phyloP scores from a whole-genome alignment of 345 rosid species.

The Sonneratia alba region DNA sequence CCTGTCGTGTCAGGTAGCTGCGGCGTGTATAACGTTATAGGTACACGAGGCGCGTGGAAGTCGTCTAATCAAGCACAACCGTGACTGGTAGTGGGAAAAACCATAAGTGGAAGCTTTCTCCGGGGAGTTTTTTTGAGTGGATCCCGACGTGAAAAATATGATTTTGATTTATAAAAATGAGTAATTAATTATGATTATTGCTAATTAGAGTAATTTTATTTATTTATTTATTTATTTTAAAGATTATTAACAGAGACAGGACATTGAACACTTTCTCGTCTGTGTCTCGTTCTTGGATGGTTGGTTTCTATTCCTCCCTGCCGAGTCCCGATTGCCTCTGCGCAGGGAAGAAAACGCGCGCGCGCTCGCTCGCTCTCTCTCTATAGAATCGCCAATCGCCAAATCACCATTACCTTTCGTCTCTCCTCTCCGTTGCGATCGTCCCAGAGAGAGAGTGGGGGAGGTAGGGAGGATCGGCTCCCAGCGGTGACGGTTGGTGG shows the following conservation, averaged over 20 bases:
- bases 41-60: not conserved
- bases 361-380: constrained; percentile 3
- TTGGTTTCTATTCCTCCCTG: constrained; percentile 10
- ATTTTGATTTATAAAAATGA: too few species aligned
- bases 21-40: not conserved
- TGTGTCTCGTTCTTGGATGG: constrained; percentile 7
- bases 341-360: not conserved
- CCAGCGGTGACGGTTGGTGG: not conserved
- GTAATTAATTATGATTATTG: too few species aligned
- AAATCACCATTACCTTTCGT: not conserved
- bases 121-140: too few species aligned
- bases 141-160: too few species aligned
- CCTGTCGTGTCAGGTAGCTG: not conserved
- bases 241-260: too few species aligned
- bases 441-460: not conserved
- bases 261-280: too few species aligned
- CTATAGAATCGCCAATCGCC: not conserved
- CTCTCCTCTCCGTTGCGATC: constrained; percentile 1
- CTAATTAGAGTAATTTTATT: too few species aligned
- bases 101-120: not conserved
- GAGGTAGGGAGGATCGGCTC: not conserved
- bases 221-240: too few species aligned
- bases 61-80: not conserved
- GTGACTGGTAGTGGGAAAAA: not conserved
- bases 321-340: not conserved